Percentiles rank a stretch among this genome's conserved stretches.
Evolutionary conservation across 345 rosid species (phyloP).

Genomic region (Gynandropsis gynandra): DNA sequence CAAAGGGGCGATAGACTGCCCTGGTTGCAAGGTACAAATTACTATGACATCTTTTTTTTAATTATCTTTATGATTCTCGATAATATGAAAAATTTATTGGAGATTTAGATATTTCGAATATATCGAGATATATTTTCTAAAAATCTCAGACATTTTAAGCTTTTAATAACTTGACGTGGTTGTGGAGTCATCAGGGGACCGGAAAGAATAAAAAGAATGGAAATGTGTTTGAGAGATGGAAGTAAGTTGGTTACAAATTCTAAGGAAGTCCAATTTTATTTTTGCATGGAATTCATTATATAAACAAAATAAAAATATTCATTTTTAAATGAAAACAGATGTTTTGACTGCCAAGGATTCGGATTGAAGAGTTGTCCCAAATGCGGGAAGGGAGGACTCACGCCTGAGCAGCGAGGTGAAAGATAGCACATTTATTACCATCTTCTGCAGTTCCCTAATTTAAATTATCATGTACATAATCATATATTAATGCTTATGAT

Average conservation of each 20-base stretch:
- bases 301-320: slow-evolving; percentile 9
- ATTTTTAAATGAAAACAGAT: slow-evolving; percentile 32
- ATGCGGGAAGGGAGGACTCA: slow-evolving; percentile 69
- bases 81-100: background rate
- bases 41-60: background rate
- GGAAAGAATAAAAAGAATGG: slow-evolving; percentile 78
- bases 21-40: slow-evolving; percentile 61
- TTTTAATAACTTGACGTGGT: background rate
- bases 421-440: slow-evolving; percentile 36
- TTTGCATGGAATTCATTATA: background rate
- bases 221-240: slow-evolving; percentile 84
- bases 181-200: slow-evolving; percentile 39
- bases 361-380: slow-evolving; percentile 64
- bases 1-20: slow-evolving; percentile 72
- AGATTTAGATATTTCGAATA: background rate
- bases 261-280: background rate
- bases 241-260: slow-evolving; percentile 35
- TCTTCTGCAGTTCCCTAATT: too few species aligned
- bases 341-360: slow-evolving; percentile 82
- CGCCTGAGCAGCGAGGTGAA: slow-evolving; percentile 75
- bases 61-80: background rate
- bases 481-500: too few species aligned
- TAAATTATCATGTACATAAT: too few species aligned
- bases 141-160: background rate
- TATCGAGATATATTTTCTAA: background rate